phyloP scores from a whole-genome alignment of 495 filamentous ascomycete species.

The Apiosordaria backusii region DNA sequence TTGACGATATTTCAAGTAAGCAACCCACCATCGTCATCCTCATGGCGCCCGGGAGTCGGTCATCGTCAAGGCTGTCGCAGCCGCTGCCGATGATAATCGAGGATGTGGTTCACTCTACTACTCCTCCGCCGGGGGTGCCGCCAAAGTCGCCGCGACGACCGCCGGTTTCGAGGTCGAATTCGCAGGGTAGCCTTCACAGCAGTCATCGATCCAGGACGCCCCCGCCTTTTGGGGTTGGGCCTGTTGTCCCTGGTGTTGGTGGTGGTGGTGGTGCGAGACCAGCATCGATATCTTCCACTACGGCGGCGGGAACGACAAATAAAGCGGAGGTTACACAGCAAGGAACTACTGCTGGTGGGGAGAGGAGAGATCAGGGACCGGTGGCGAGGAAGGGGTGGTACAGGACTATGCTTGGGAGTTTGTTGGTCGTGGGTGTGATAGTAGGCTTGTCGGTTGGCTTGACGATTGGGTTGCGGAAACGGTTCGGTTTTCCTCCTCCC shows the following conservation, averaged over 20 bases:
- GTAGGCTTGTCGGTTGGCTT: conserved; percentile 45
- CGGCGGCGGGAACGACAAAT: background rate
- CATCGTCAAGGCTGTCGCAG: conserved; percentile 14
- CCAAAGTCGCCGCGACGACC: conserved; percentile 18
- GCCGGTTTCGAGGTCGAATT: background rate
- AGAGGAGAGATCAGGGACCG: background rate
- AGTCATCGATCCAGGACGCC: conserved; percentile 5
- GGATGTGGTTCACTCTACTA: conserved; percentile 6
- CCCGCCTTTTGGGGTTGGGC: background rate
- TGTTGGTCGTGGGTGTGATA: conserved; percentile 32
- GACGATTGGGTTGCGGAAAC: conserved; percentile 42
- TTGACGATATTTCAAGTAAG: background rate
- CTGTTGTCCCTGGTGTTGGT: background rate
- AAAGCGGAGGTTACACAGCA: background rate
- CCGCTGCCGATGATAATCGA: conserved; percentile 26
- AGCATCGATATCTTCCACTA: background rate
- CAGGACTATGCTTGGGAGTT: conserved; percentile 27
- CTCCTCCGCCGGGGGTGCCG: conserved; percentile 12
- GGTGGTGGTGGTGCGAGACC: background rate
- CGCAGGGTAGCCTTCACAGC: background rate
- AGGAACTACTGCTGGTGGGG: background rate
- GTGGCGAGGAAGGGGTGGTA: conserved; percentile 42
- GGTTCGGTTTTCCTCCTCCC: conserved; percentile 15
- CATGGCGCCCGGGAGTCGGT: conserved; percentile 25
- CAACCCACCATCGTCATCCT: conserved; percentile 1